Base-by-base conservation (phyloP, 805 yeast species). In the Candida ortonii region DNA sequence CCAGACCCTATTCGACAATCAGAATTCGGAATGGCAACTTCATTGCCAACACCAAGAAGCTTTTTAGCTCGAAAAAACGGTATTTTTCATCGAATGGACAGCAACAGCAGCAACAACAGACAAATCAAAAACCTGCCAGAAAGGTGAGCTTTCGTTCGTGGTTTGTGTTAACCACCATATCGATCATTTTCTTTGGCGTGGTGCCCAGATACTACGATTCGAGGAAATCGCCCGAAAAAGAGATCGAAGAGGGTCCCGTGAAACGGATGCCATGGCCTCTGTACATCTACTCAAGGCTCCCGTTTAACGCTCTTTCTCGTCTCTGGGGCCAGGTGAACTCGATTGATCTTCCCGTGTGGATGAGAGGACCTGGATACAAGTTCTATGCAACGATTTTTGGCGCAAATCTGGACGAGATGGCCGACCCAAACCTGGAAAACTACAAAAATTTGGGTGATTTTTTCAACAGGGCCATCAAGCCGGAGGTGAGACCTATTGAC, bases 241-340 rank as follows among this genome's bases (percentile, higher is more conserved):
- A 55, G 16, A 60, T 59, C 23, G 64, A 61, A 8, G 30, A 39
- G 5, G 38, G 39, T 5, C 32, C 44, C 8, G 68, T 73, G 36
- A 71, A 71, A 47, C 89, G 88, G 7, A 74, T 76, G 45, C 82
- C 94, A 7, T 89, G 97, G 97, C 80, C 83, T 25, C 74, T 90
- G 37, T 89, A 86, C 53, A 82, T 93, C 19, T 93, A 93, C 61
- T 78, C 88, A 3, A 80, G 96, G 2, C 67, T 93, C 29, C 99
- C 99, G 1, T 71, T 93, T 55, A 87, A 89, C 55, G 84, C 96
- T 1, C 68, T 88, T 21, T 88, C 97, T 1, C 74, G 99, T 42
- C 62, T 90, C 28, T 93, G 99, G 99, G 99, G 99, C 20, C 78
- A 76, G 50, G 73, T 93, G 38, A 93, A 93, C 56, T 79, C 80